A percentile compares a stretch with the other conserved stretches of the same genome.
Conservation (phyloP, 225 moss, liverwort and hornwort species). For the Polytrichum commune region DNA sequence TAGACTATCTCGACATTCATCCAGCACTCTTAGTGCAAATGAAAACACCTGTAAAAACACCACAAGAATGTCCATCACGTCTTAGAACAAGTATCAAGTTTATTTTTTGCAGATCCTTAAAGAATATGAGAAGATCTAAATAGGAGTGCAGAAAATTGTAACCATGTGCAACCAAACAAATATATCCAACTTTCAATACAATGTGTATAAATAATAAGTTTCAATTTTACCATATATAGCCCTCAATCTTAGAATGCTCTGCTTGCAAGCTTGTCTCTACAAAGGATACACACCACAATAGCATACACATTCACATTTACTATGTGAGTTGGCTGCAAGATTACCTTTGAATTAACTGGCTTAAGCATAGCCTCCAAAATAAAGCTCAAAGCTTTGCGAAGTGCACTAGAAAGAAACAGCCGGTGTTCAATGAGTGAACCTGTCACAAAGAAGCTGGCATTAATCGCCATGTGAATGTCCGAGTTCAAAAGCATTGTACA, state of each 20-base stretch:
- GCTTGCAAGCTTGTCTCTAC: too few relatives aligned
- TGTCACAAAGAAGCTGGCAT: conserved; percentile 21
- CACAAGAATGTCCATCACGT: not conserved
- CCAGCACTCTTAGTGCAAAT: conserved; percentile 79
- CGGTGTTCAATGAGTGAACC: conserved; percentile 98
- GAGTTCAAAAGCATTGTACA: not conserved
- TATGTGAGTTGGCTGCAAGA: not conserved
- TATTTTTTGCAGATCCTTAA: too few relatives aligned
- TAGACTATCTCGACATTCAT: conserved; percentile 84
- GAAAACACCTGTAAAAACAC: conserved; percentile 69
- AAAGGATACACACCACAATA: too few relatives aligned
- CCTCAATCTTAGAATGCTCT: too few relatives aligned
- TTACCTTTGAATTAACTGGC: conserved; percentile 87
- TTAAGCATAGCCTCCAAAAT: conserved; percentile 91
- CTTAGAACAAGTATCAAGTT: not conserved
- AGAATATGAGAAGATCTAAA: too few relatives aligned
- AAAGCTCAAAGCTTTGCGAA: conserved; percentile 83
- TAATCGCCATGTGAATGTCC: too few relatives aligned
- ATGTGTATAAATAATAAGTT: too few relatives aligned
- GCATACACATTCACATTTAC: too few relatives aligned
- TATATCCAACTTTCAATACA: too few relatives aligned
- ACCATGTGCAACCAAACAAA: too few relatives aligned
- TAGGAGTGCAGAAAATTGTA: too few relatives aligned
- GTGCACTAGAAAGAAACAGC: conserved; percentile 75
- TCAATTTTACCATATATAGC: too few relatives aligned